A percentile compares a stretch with the other conserved stretches of the same genome.
These are phyloP conservation scores for Anastatica hierochuntica DNA, from an alignment of 345 rosid genomes.

Conservation along the genomic window DNA sequence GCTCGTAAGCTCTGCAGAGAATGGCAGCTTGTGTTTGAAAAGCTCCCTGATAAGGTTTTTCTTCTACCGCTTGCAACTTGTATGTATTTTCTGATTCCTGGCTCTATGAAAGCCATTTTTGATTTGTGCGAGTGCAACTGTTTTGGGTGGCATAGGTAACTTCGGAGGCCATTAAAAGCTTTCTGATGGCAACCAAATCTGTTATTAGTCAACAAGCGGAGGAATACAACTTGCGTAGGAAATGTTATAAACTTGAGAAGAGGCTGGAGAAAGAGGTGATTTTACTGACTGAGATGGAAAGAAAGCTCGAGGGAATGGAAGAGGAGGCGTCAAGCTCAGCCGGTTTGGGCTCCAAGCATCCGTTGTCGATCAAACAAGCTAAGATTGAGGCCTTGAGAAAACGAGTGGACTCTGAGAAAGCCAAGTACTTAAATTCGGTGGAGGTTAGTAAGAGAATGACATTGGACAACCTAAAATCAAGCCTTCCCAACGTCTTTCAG, in stretches of 20 bases:
- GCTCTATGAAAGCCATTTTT: not conserved
- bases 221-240: conserved; percentile 45
- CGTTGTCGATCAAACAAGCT: conserved; percentile 47
- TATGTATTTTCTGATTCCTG: not conserved
- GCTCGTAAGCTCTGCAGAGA: conserved; percentile 51
- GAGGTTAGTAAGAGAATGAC: conserved; percentile 51
- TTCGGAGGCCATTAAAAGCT: conserved; percentile 56
- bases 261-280: conserved; percentile 55
- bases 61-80: not conserved
- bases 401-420: conserved; percentile 45
- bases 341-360: conserved; percentile 72
- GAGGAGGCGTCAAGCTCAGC: conserved; percentile 26
- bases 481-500: conserved; percentile 70
- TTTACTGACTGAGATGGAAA: conserved; percentile 52
- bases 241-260: conserved; percentile 46
- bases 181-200: conserved; percentile 45
- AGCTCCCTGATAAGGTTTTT: conserved; percentile 77
- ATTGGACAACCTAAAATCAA: conserved; percentile 55
- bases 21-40: conserved; percentile 57
- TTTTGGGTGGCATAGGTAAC: conserved; percentile 38
- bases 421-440: conserved; percentile 38
- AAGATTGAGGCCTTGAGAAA: conserved; percentile 50
- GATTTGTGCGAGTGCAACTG: conserved; percentile 1
- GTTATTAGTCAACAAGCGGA: conserved; percentile 53
- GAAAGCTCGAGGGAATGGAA: conserved; percentile 37